Evolutionary conservation across 371 early-diverging fungal species (phyloP).

Genomic region (Circinella minor): DNA sequence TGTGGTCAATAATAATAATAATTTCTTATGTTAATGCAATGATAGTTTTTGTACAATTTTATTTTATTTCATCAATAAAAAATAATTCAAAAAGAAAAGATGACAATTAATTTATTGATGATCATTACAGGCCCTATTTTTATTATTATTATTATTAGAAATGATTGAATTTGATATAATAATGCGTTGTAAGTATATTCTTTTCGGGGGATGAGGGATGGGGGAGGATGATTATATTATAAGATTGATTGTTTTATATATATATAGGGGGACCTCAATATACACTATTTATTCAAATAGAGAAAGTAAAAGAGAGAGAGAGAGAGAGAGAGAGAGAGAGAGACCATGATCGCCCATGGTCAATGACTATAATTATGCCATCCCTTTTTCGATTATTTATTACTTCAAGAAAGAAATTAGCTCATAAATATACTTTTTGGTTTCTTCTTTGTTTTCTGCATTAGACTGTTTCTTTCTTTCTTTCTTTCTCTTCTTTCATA

Average conservation of each 20-base stretch:
- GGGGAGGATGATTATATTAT: background rate
- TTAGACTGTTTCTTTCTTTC: slow-evolving; percentile 19
- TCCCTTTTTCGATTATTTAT: background rate
- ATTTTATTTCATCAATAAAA: background rate
- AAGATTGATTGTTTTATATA: no score
- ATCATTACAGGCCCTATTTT: background rate
- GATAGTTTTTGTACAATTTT: background rate
- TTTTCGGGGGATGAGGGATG: no score
- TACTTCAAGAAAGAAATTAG: background rate
- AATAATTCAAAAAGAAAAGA: background rate
- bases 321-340: no score
- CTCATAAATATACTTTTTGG: background rate
- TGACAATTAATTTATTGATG: background rate
- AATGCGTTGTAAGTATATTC: no score
- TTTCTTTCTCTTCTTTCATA: slow-evolving; percentile 9
- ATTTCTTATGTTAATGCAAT: slow-evolving; percentile 1
- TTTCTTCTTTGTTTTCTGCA: slow-evolving; percentile 4
- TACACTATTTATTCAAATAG: background rate
- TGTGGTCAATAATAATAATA: background rate
- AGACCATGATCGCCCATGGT: slow-evolving; percentile 1
- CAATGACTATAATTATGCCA: slow-evolving; percentile 6
- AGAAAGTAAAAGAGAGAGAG: no score
- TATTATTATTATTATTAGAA: no score
- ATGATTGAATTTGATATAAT: no score
- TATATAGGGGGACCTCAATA: no score